Evolutionary conservation across 139 green algal genomes (phyloP).

Genomic region (Picochlorum sp.): DNA sequence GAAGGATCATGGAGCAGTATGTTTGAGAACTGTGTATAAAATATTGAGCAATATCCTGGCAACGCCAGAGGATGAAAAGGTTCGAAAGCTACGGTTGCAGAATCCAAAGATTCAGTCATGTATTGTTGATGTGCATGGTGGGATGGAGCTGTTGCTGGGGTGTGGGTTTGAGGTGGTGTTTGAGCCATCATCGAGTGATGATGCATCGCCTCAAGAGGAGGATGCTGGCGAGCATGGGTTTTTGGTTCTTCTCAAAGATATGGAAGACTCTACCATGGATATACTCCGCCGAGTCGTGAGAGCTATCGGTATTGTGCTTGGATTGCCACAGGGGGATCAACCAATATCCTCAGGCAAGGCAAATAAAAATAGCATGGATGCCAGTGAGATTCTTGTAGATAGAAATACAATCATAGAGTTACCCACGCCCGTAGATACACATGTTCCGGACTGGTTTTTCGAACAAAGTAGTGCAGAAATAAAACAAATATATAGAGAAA

Average conservation of each 20-base stretch:
- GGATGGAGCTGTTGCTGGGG: conserved; percentile 35
- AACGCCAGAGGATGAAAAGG: conserved; percentile 12
- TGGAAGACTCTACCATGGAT: too few relatives aligned
- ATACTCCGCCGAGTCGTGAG: background rate
- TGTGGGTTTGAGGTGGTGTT: conserved; percentile 41
- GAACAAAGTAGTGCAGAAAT: conserved; percentile 51
- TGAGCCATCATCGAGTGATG: conserved; percentile 25
- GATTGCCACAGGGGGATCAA: background rate
- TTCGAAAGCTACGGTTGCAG: conserved; percentile 23
- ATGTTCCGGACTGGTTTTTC: conserved; percentile 68
- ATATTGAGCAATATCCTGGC: conserved; percentile 21
- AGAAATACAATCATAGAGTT: conserved; percentile 37
- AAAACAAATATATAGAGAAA: conserved; percentile 41
- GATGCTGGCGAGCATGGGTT: conserved; percentile 47
- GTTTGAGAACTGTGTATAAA: conserved; percentile 5
- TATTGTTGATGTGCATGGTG: conserved; percentile 31
- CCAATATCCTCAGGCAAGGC: background rate
- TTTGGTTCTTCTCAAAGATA: conserved; percentile 31
- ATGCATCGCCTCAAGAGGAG: conserved; percentile 31
- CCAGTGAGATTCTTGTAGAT: background rate
- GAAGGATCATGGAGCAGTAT: background rate
- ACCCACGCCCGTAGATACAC: conserved; percentile 38
- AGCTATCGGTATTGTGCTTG: background rate
- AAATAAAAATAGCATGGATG: background rate
- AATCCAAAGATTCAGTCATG: conserved; percentile 35